These are phyloP conservation scores for Knoxia roxburghii DNA, from an alignment of 257 asterid species.

Conservation along the genomic window DNA sequence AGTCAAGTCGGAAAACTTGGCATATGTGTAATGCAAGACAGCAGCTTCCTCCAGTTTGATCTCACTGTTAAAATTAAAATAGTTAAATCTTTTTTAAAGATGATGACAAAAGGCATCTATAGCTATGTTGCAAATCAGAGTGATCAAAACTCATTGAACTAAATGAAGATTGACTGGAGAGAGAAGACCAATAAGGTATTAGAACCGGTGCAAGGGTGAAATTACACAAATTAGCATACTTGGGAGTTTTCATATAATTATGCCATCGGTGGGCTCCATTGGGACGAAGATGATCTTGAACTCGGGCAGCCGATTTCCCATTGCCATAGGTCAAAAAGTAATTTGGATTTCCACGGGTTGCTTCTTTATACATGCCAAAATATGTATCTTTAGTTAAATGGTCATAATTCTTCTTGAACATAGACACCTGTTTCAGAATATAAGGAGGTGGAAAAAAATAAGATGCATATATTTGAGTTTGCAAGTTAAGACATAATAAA, in stretches of 20 bases:
- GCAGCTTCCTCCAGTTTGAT: slow-evolving; percentile 56
- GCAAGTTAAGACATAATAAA: background rate
- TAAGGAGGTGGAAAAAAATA: background rate
- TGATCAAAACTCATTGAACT: background rate
- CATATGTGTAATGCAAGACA: slow-evolving; percentile 58
- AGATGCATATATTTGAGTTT: background rate
- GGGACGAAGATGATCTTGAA: slow-evolving; percentile 67
- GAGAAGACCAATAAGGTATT: background rate
- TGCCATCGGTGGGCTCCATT: slow-evolving; percentile 82
- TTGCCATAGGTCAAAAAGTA: slow-evolving; percentile 60
- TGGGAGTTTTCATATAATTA: slow-evolving; percentile 60
- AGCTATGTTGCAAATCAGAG: background rate
- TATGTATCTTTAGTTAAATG: slow-evolving; percentile 49
- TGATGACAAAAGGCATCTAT: background rate
- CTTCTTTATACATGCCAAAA: slow-evolving; percentile 42
- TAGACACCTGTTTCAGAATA: slow-evolving; percentile 38
- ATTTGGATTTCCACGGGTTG: slow-evolving; percentile 53
- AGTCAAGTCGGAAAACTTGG: slow-evolving; percentile 64
- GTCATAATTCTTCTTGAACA: slow-evolving; percentile 71
- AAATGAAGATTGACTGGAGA: background rate
- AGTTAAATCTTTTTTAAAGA: slow-evolving; percentile 1
- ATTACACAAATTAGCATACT: slow-evolving; percentile 29
- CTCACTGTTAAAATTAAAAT: slow-evolving; percentile 37
- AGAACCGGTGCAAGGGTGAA: background rate
- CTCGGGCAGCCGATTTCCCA: slow-evolving; percentile 75